phyloP scores from a whole-genome alignment of 202 grass and related monocot species.

The Eragrostis tef region DNA sequence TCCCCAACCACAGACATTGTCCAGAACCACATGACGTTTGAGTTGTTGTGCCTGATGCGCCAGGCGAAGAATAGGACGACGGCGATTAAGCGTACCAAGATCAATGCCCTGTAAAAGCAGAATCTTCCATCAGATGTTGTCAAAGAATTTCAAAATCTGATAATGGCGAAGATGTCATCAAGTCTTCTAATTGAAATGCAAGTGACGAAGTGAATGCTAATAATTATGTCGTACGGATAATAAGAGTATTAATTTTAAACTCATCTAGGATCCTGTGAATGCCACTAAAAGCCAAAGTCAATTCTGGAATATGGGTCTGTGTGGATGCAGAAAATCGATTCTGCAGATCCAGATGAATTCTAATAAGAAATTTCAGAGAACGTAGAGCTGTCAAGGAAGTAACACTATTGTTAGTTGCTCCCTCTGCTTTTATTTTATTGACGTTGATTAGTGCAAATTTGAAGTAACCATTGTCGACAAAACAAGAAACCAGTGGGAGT shows the following conservation, averaged over 20 bases:
- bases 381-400: neutral
- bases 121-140: neutral
- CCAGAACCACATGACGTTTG: constrained; percentile 82
- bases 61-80: constrained; percentile 68
- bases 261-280: neutral
- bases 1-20: constrained; percentile 66
- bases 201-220: neutral
- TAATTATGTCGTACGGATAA: neutral
- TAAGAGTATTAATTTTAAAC: neutral
- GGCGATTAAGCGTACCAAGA: constrained; percentile 56
- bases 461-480: too few species aligned
- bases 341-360: neutral
- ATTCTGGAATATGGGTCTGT: constrained; percentile 1
- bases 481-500: too few species aligned
- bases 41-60: constrained; percentile 65
- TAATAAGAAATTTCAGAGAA: neutral
- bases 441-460: too few species aligned
- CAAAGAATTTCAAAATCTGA: neutral
- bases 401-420: neutral
- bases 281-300: neutral
- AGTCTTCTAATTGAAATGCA: neutral
- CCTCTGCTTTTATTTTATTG: too few species aligned
- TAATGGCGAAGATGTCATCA: neutral
- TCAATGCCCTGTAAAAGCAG: constrained; percentile 53
- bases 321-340: neutral